Base-by-base conservation (phyloP, 345 rosid genomes). In the Hibiscus mutabilis region DNA sequence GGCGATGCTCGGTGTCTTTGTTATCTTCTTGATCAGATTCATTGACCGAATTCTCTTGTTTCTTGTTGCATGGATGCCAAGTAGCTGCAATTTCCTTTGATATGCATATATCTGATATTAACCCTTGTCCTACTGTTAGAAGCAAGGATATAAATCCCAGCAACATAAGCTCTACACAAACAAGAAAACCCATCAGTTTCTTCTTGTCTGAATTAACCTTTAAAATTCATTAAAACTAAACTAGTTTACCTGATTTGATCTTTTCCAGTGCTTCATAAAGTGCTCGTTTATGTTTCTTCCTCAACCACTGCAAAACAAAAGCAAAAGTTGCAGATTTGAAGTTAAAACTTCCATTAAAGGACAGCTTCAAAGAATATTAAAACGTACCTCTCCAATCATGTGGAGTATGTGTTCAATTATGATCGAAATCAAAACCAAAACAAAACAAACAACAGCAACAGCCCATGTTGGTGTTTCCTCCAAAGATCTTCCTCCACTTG, bases 391-490 rank as follows among this genome's bases (percentile, higher is more conserved):
- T 65, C 84, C 91, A 0, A 81, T 16, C 37, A 82, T 51, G 76
- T 91, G 97, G 68, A 91, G 68, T 59, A 77, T 40, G 63, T 84
- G 88, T 72, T 94, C 98, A 15, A 91, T 83, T 76, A 84, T 12
- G 68, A 94, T 84, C 31, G 98, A 94, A 61, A 88, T 78, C 67
- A 77, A 81, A 72, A 94, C 71, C 76, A 94, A 44, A 58, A 84
- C 89, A 60, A 89, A 84, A 76, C 88, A 90, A 52, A 94, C 97
- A 44, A 78, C 83, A 61, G 98, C 97, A 71, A 94, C 86, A 27
- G 97, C 92, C 97, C 98, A 94, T 11, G 98, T 94, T 51, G 98
- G 86, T 1, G 98, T 94, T 37, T 84, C 67, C 72, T 85, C 89
- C 47, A 91, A 29, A 22, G 89, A 60, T 47, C 52, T 47, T 47